Conservation (phyloP, 2,329 filamentous ascomycete genomes). For the Aspergillus quadricinctus region DNA sequence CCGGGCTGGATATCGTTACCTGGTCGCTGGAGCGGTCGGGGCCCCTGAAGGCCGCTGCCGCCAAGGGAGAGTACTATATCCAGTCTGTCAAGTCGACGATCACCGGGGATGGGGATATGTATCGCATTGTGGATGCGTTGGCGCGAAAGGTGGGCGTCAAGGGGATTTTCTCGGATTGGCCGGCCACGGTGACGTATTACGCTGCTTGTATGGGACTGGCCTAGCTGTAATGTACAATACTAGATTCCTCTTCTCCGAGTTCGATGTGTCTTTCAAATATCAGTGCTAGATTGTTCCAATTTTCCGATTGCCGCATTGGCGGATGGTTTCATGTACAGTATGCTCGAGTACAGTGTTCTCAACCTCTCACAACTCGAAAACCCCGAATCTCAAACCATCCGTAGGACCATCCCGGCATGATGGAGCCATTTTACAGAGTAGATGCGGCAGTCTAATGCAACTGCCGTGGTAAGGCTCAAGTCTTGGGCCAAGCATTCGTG, state of each 20-base stretch:
- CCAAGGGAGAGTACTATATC: conserved; percentile 11
- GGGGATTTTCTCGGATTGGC: conserved; percentile 18
- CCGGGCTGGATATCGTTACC: conserved; percentile 14
- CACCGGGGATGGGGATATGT: conserved; percentile 17
- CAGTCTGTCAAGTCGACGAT: conserved; percentile 8
- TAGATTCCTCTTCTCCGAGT: no score
- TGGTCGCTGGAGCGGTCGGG: conserved; percentile 18
- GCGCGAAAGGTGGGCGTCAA: conserved; percentile 16
- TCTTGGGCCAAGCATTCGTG: background rate
- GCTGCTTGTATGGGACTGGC: conserved; percentile 14
- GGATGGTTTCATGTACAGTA: no score
- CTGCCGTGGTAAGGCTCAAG: no score
- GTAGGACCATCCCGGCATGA: no score
- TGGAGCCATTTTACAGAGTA: no score
- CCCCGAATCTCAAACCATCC: no score
- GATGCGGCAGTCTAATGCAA: no score
- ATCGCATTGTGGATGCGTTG: conserved; percentile 17
- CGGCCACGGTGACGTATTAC: conserved; percentile 18
- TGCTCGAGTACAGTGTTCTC: no score
- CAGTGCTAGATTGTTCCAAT: background rate
- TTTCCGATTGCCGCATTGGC: no score
- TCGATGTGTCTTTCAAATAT: no score
- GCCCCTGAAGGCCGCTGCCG: conserved; percentile 14
- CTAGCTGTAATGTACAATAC: background rate
- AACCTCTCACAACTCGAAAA: no score